Evolutionary conservation across 331 rosid species (phyloP), one percentile per base, ranked within the genome.

Genomic region (Rosa hybrid): DNA sequence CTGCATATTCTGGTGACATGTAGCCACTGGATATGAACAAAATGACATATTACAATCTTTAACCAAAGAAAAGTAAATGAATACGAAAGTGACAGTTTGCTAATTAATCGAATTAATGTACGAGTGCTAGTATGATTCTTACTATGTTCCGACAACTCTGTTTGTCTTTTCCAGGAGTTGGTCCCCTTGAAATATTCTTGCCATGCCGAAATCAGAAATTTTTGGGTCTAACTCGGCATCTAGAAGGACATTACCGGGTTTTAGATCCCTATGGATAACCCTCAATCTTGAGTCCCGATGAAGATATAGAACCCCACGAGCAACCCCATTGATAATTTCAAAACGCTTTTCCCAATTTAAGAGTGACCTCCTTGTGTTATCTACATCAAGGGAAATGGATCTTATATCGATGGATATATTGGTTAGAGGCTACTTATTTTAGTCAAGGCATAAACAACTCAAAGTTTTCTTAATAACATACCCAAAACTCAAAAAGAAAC

Each of bases 121-220:
- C 12, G 20, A 70, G 16, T 7, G 0, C 53, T 21, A 71, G 18
- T 27, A 74, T n/a, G 39, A 3, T 62, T 62, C 78, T 41, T 57
- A 75, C 21, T 34, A 75, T 75, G 78, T 56, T 38, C 78, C 56
- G 1, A 59, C 68, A 21, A 39, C 39, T 57, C 41, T 57, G 4
- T 30, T 57, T 8, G 79, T 75, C 23, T 56, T 56, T 4, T 25
- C 78, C 7, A 38, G 69, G 5, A 21, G 45, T 75, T 75, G 69
- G 63, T 75, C 54, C 56, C 44, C 34, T 5, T 12, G 20, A 39
- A 75, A 75, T 54, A 39, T 57, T 48, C 46, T 75, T 9, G 70
- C 54, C 69, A 57, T 57, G 20, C 70, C 70, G 25, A 57, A 57
- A 25, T 75, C 70, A 44, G 79, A 39, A 9, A 75, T 56, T 75